These are phyloP conservation scores for Effrenium voratum DNA, from an alignment of 73 alveolate genomes.

Conservation along the genomic window DNA sequence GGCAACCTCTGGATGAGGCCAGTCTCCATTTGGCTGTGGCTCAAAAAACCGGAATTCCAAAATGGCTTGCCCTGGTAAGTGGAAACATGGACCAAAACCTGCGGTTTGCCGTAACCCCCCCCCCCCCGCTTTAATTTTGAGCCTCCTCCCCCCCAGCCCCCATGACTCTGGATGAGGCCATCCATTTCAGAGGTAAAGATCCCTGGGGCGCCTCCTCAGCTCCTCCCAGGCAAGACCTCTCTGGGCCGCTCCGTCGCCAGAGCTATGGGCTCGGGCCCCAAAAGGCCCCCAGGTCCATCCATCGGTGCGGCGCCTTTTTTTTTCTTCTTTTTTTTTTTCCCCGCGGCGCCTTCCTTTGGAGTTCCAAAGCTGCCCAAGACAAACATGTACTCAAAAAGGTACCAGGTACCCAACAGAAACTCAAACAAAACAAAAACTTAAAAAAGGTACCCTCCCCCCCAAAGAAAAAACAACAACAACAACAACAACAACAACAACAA, in stretches of 20 bases:
- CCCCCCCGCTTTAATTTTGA: neutral
- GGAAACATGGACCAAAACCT: neutral
- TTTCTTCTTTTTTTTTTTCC: neutral
- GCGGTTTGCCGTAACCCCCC: neutral
- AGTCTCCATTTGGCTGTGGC: no score
- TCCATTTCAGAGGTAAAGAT: neutral
- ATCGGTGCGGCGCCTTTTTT: neutral
- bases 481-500: neutral
- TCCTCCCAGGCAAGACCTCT: constrained; percentile 48
- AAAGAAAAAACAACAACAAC: neutral
- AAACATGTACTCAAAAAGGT: neutral
- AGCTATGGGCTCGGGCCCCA: constrained; percentile 51
- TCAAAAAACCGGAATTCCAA: neutral
- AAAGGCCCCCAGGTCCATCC: neutral
- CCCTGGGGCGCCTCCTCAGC: neutral
- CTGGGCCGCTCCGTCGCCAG: constrained; percentile 67
- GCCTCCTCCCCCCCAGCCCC: neutral
- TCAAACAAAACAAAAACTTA: no score
- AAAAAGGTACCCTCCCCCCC: neutral
- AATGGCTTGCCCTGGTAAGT: neutral
- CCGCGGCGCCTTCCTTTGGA: neutral
- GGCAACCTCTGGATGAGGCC: no score
- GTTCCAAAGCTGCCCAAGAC: neutral
- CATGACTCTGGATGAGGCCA: neutral
- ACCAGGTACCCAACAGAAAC: neutral